A percentile compares a stretch with the other conserved stretches of the same genome.
Evolutionary conservation across 75 land plant genomes (phyloP).

Genomic region (Adiantum capillusveneris): DNA sequence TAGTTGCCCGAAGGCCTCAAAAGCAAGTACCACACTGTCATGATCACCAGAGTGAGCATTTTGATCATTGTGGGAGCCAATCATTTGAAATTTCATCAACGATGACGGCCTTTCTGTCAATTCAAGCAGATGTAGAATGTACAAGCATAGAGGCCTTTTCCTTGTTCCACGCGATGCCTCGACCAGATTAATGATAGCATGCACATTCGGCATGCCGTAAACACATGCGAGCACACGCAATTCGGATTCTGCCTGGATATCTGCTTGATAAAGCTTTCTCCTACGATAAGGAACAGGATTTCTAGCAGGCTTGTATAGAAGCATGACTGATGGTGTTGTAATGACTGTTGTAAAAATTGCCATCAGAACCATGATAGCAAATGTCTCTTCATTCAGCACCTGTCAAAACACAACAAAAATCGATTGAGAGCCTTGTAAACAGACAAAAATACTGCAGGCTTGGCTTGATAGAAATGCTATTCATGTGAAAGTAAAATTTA

Average conservation of each 20-base stretch:
- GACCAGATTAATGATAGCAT: slow-evolving; percentile 42
- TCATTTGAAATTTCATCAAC: background rate
- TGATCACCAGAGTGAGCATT: background rate
- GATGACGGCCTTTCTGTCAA: slow-evolving; percentile 31
- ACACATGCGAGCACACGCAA: slow-evolving; percentile 48
- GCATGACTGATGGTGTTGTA: slow-evolving; percentile 21
- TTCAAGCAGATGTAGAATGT: slow-evolving; percentile 54
- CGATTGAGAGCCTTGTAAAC: too few relatives aligned
- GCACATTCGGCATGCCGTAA: slow-evolving; percentile 36
- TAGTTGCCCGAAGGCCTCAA: slow-evolving; percentile 15
- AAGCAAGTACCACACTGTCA: slow-evolving; percentile 5
- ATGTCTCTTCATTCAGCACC: slow-evolving; percentile 10
- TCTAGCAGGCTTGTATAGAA: slow-evolving; percentile 25
- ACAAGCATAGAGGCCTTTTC: slow-evolving; percentile 16
- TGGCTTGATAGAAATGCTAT: too few relatives aligned
- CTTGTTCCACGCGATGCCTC: slow-evolving; percentile 20
- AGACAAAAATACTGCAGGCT: too few relatives aligned
- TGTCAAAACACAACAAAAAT: too few relatives aligned
- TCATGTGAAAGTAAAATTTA: too few relatives aligned
- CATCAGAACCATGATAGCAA: slow-evolving; percentile 17
- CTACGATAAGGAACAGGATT: slow-evolving; percentile 6
- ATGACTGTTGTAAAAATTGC: slow-evolving; percentile 29
- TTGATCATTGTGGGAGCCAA: background rate
- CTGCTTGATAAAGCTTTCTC: slow-evolving; percentile 9
- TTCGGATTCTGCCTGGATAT: slow-evolving; percentile 19